Evolutionary conservation across 1,284 basidiomycete genomes (phyloP).

Genomic region (Xerocomus cyaneibrunnescens): DNA sequence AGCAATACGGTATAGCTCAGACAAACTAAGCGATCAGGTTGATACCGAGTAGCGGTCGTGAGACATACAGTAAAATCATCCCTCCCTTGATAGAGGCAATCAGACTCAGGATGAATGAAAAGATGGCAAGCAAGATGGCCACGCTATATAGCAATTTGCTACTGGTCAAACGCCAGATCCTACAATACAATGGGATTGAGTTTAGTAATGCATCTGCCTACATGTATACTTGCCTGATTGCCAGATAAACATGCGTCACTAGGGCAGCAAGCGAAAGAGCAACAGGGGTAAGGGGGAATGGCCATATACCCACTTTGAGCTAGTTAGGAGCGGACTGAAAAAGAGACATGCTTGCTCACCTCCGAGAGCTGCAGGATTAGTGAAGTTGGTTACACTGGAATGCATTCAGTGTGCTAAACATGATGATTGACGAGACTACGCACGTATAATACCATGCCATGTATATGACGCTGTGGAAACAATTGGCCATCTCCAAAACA

Average conservation of each 20-base stretch:
- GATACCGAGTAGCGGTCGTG: neutral
- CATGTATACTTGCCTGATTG: constrained; percentile 8
- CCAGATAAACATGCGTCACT: constrained; percentile 36
- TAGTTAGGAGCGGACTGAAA: neutral
- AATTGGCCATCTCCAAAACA: neutral
- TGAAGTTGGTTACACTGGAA: constrained; percentile 15
- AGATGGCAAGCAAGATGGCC: constrained; percentile 35
- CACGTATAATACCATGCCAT: constrained; percentile 19
- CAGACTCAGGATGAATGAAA: constrained; percentile 40
- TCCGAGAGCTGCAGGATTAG: constrained; percentile 11
- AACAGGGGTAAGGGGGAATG: constrained; percentile 45
- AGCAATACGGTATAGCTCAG: constrained; percentile 23
- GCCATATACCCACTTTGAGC: constrained; percentile 30
- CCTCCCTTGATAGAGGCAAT: constrained; percentile 39
- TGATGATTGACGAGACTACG: neutral
- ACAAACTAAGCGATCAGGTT: constrained; percentile 21
- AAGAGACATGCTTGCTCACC: constrained; percentile 3
- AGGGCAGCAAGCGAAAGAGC: constrained; percentile 45
- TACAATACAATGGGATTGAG: constrained; percentile 12
- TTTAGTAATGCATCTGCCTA: neutral
- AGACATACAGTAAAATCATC: constrained; percentile 38
- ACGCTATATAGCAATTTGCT: constrained; percentile 37
- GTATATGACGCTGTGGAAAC: constrained; percentile 13
- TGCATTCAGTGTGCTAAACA: neutral
- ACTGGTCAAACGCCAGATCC: constrained; percentile 29